These are phyloP conservation scores for Oehlia diaphana DNA, from an alignment of 192 early-diverging fungal genomes.

Conservation along the genomic window DNA sequence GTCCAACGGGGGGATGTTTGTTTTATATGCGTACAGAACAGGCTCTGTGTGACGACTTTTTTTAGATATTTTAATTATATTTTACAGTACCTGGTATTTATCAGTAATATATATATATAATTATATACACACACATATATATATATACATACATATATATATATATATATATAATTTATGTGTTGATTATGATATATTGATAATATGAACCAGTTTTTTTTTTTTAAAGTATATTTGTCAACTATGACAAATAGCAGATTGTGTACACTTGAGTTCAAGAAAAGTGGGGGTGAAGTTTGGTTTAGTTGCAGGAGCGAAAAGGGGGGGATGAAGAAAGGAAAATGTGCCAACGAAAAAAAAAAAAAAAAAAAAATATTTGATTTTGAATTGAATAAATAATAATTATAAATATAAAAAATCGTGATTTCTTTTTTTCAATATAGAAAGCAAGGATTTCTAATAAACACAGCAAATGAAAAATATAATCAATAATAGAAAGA, in stretches of 20 bases:
- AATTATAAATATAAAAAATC: no score
- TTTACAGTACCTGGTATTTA: not conserved
- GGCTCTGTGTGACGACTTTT: conserved; percentile 17
- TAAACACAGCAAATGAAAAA: no score
- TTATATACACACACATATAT: not conserved
- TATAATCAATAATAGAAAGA: no score
- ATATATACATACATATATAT: not conserved
- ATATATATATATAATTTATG: not conserved
- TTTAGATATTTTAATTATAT: conserved; percentile 8
- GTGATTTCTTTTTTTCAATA: no score
- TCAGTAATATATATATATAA: not conserved
- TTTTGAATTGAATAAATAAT: no score
- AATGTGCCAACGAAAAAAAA: no score
- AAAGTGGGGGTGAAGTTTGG: no score
- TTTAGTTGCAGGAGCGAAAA: no score
- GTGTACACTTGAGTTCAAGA: no score
- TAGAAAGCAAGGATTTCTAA: no score
- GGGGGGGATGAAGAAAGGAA: no score
- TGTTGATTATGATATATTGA: not conserved
- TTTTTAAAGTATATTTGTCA: not conserved
- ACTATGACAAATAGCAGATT: not conserved
- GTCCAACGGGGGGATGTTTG: conserved; percentile 24
- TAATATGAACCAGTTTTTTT: not conserved
- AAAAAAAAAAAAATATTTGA: no score
- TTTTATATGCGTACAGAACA: conserved; percentile 25